Evolutionary conservation across 2,329 filamentous ascomycete genomes (phyloP), one percentile per base, ranked within the genome.

Genomic region (Phaeophleospora eucalypticola): DNA sequence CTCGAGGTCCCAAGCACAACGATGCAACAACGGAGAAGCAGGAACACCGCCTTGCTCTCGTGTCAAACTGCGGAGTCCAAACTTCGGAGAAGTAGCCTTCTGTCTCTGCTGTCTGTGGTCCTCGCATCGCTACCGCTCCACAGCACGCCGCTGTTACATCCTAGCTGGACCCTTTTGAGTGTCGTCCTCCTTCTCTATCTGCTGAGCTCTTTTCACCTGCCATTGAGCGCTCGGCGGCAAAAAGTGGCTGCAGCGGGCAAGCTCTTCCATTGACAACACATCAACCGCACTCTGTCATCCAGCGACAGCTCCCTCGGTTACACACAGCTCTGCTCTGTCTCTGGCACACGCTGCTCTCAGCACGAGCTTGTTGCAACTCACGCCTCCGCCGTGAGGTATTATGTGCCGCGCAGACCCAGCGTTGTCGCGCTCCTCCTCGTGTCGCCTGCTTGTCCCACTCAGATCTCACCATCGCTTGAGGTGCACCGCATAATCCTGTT

Each of bases 251-350:
- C 55, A 53, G 51, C 39, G 43, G 49, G 29, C 46, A 36, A 36
- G 45, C 46, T 53, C 47, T 42, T 53, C 39, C 18, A 41, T 48
- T 59, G 58, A 60, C 57, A 60, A 58, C 59, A 58, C 58, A 60
- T 59, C 51, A 47, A 40, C 51, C 43, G 53, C 53, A 43, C 20
- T 48, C 43, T 36, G 38, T 36, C 47, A 44, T 39, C 45, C 41
- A 51, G 40, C 48, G 37, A 43, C 38, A 48, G 46, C 47, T 44
- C 29, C 40, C 43, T 58, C 52, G 56, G 56, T 56, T 53, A 50
- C 56, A 57, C 58, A 52, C 34, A 32, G 40, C 37, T 34, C 20
- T 17, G 21, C 33, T 9, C 44, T 38, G 29, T 17, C 45, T 32
- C 43, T 49, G 41, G 45, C 45, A 53, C 35, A 40, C 36, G 33